phyloP scores from a whole-genome alignment of 306 rosid genomes.

The Prunus armeniaca region DNA sequence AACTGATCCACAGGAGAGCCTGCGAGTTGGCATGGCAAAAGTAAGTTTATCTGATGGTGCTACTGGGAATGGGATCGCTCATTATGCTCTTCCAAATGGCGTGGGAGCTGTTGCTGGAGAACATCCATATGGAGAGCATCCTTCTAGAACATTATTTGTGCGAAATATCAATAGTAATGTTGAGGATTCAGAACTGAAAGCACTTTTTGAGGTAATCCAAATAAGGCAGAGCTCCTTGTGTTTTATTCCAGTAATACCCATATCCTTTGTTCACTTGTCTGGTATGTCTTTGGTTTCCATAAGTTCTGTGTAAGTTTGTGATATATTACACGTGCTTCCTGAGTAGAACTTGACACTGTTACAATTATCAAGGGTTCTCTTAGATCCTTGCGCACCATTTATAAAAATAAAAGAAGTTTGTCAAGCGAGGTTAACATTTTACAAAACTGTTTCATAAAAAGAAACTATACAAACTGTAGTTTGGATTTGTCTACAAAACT shows the following conservation, averaged over 20 bases:
- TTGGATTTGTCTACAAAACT: not conserved
- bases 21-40: conserved; percentile 50
- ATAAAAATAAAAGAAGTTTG: not conserved
- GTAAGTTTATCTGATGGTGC: conserved; percentile 56
- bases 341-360: not conserved
- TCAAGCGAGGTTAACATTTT: not conserved
- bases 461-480: not conserved
- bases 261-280: conserved; percentile 1
- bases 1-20: conserved; percentile 56
- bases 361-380: not conserved
- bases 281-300: not conserved
- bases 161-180: conserved; percentile 90
- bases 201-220: conserved; percentile 74
- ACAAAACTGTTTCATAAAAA: not conserved
- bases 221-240: conserved; percentile 9
- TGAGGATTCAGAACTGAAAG: conserved; percentile 79
- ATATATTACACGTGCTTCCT: not conserved
- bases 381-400: not conserved
- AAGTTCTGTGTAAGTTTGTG: not conserved
- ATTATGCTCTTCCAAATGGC: conserved; percentile 59
- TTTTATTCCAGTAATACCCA: conserved; percentile 1
- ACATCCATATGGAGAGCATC: conserved; percentile 96
- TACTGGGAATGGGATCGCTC: conserved; percentile 51
- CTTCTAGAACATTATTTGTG: conserved; percentile 90
- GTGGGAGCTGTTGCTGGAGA: conserved; percentile 84